Evolutionary conservation across 495 filamentous ascomycete species (phyloP).

Genomic region (Darksidea phi): DNA sequence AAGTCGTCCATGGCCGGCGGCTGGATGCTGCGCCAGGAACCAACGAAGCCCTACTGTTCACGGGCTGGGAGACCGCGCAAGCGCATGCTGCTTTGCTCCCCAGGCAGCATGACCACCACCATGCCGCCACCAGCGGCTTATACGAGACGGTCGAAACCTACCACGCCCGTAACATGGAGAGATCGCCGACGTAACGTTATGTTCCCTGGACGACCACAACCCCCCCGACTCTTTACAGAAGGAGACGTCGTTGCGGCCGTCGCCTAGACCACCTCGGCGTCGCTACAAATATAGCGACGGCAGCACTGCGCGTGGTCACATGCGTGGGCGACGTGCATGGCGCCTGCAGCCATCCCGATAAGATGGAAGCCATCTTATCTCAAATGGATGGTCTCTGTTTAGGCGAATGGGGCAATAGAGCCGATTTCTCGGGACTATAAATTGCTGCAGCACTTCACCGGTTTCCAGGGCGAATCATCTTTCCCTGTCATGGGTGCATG

Average conservation of each 20-base stretch:
- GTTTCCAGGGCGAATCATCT: neutral
- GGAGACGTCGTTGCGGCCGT: too few species aligned
- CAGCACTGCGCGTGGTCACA: neutral
- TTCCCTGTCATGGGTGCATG: slow-evolving; percentile 2
- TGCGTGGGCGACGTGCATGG: neutral
- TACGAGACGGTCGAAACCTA: slow-evolving; percentile 13
- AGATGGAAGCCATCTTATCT: neutral
- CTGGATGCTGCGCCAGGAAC: slow-evolving; percentile 22
- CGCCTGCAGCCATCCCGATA: neutral
- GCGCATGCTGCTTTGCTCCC: slow-evolving; percentile 21
- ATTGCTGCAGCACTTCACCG: too few species aligned
- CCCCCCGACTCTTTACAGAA: too few species aligned
- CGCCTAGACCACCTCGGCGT: neutral
- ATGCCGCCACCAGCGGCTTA: slow-evolving; percentile 3
- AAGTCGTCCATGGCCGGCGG: slow-evolving; percentile 25
- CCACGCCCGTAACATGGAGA: slow-evolving; percentile 23
- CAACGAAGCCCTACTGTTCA: slow-evolving; percentile 25
- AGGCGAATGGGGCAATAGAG: neutral
- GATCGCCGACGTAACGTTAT: neutral
- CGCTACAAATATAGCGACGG: neutral
- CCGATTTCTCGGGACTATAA: too few species aligned
- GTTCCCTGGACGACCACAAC: too few species aligned
- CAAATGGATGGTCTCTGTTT: neutral
- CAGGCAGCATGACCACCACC: slow-evolving; percentile 10
- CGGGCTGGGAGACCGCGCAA: slow-evolving; percentile 26